Conservation (phyloP, 495 filamentous ascomycete genomes). For the Diplogelasinospora grovesii region DNA sequence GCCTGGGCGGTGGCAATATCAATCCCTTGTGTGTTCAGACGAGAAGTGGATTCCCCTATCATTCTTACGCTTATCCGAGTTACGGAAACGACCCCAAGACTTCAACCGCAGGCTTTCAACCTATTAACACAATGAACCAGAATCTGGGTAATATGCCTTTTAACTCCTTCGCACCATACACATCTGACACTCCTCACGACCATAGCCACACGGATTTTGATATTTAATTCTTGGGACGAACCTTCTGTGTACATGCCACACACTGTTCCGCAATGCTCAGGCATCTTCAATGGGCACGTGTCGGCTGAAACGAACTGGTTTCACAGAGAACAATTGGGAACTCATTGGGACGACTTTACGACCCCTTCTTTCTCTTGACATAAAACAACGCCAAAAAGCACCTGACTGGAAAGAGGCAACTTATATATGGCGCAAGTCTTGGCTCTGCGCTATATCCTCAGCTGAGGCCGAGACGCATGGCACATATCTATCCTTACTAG, state of each 20-base stretch:
- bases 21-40: conserved; percentile 40
- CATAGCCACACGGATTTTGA: conserved; percentile 14
- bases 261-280: too few species aligned
- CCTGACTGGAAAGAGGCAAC: too few species aligned
- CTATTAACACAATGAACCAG: conserved; percentile 14
- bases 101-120: conserved; percentile 14
- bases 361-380: too few species aligned
- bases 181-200: conserved; percentile 13
- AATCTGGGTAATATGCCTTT: conserved; percentile 14
- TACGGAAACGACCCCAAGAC: conserved; percentile 28
- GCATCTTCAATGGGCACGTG: too few species aligned
- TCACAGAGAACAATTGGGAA: too few species aligned
- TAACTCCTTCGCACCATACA: conserved; percentile 10
- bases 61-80: conserved; percentile 22
- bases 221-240: conserved; percentile 10
- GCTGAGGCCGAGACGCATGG: too few species aligned
- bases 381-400: too few species aligned
- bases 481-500: too few species aligned
- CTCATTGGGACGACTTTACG: too few species aligned
- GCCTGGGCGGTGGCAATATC: conserved; percentile 24
- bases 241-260: not conserved
- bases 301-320: too few species aligned
- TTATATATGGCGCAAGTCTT: too few species aligned
- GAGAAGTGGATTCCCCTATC: conserved; percentile 24
- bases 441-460: too few species aligned